Base-by-base conservation (phyloP, 2,329 filamentous ascomycete genomes). In the Pseudogymnoascus sp. region DNA sequence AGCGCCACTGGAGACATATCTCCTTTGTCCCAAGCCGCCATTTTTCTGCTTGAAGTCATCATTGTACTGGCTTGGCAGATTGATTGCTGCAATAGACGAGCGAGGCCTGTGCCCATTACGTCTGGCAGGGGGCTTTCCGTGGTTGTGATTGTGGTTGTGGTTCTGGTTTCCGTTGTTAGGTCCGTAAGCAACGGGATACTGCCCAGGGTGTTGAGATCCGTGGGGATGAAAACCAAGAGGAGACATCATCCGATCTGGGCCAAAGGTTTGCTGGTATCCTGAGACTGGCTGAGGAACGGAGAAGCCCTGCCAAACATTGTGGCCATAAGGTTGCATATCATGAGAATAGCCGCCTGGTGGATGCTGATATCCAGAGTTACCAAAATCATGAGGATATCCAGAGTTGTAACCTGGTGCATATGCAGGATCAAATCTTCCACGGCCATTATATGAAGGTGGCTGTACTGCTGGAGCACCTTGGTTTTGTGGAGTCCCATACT, bases 231-330 rank as follows among this genome's bases (percentile, higher is more conserved):
- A 56, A 3, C n/a, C 49, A 9, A 62, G 7, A 23, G 61, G 61
- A 16, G 61, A 36, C 21, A 36, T 23, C 49, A 38, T 34, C 12
- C 42, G 42, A 34, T 43, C 31, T 31, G 28, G 40, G 11, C 9
- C 14, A 34, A 18, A 21, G 18, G 12, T 28, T 31, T 63, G 64
- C 25, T 61, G 61, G 46, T 64, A 65, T 16, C 62, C 53, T 36
- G 16, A 16, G 4, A 34, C 38, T 18, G 38, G 9, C n/a, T 16
- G 16, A 9, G 38, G 8, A 18, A 11, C 38, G 1, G 38, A 3
- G 38, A 40, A 18, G n/a, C n/a, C 14, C 21, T 56, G 28, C 49
- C 49, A 56, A 1, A 16, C 28, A 56, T 56, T 56, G n/a, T 56
- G 49, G 11, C 28, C 28, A 8, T 56, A 56, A 21, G 28, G 11